Percentiles rank a stretch among this genome's conserved stretches.
phyloP scores from a whole-genome alignment of 2,329 filamentous ascomycete genomes.

The Rhytidhysteron rufulum region DNA sequence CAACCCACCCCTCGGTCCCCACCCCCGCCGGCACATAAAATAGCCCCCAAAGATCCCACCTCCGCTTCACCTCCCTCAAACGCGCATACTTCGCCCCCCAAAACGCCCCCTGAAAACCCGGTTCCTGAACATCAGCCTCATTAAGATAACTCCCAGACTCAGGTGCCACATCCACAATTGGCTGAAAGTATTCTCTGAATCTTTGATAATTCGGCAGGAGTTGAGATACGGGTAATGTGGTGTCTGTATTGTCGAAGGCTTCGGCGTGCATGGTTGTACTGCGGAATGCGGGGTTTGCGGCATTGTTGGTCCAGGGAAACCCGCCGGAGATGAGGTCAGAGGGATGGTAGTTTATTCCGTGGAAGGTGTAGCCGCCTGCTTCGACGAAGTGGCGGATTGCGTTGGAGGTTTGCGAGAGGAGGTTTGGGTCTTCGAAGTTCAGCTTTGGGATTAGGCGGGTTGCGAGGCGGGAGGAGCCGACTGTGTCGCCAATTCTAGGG shows the following conservation, averaged over 20 bases:
- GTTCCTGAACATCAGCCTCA: constrained; percentile 26
- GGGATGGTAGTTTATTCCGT: constrained; percentile 22
- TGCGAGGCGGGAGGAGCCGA: constrained; percentile 20
- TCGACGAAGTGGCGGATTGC: constrained; percentile 19
- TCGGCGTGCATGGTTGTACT: constrained; percentile 20
- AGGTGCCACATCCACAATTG: too few species aligned
- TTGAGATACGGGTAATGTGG: too few species aligned
- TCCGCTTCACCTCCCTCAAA: constrained; percentile 17
- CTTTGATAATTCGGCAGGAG: too few species aligned
- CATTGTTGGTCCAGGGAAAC: constrained; percentile 18
- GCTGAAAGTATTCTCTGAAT: too few species aligned
- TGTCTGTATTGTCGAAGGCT: constrained; percentile 10
- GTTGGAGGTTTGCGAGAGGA: constrained; percentile 6
- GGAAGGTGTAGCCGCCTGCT: constrained; percentile 19
- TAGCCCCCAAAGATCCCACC: constrained; percentile 20
- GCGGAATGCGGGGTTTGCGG: constrained; percentile 21
- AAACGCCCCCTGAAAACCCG: constrained; percentile 19
- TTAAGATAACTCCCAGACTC: constrained; percentile 23
- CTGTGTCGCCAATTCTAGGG: constrained; percentile 14
- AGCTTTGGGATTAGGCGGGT: constrained; percentile 20
- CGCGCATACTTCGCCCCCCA: constrained; percentile 21
- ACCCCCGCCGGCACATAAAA: constrained; percentile 23
- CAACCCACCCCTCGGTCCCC: constrained; percentile 23
- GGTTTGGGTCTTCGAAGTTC: constrained; percentile 8
- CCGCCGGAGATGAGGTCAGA: constrained; percentile 6